Conservation (phyloP, 495 filamentous ascomycete genomes). For the Tuber magnatum region DNA sequence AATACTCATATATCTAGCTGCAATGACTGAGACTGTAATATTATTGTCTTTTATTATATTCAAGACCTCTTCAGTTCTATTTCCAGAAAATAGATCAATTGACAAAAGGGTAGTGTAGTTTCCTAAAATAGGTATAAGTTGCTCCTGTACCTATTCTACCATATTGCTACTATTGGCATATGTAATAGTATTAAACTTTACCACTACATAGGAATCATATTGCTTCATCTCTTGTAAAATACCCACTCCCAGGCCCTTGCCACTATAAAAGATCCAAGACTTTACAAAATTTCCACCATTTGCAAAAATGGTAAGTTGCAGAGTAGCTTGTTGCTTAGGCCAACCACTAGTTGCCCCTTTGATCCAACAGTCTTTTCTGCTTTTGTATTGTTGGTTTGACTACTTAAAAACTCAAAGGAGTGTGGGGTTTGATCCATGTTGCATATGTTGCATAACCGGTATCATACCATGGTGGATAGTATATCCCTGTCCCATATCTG, state of each 20-base stretch:
- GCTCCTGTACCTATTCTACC: slow-evolving; percentile 8
- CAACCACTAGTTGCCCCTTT: background rate
- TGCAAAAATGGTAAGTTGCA: slow-evolving; percentile 10
- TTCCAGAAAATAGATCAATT: background rate
- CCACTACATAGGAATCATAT: slow-evolving; percentile 10
- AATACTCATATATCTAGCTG: background rate
- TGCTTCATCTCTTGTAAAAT: slow-evolving; percentile 1
- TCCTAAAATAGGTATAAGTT: slow-evolving; percentile 2
- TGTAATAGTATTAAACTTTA: slow-evolving; percentile 12
- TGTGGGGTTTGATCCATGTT: slow-evolving; percentile 7
- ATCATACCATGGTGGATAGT: background rate
- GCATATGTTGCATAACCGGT: background rate
- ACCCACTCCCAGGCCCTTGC: background rate
- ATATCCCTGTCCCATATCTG: background rate
- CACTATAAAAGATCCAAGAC: background rate
- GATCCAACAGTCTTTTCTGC: slow-evolving; percentile 4
- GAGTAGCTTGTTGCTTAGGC: slow-evolving; percentile 7
- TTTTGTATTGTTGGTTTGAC: slow-evolving; percentile 5
- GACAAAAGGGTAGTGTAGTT: background rate
- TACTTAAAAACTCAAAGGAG: slow-evolving; percentile 8
- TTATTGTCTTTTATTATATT: background rate
- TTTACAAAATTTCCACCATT: background rate
- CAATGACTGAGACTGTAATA: background rate
- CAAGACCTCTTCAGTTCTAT: background rate
- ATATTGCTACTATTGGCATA: slow-evolving; percentile 5